These are phyloP conservation scores for Carnegiea gigantea DNA, from an alignment of 179 eudicot genomes.

Conservation along the genomic window DNA sequence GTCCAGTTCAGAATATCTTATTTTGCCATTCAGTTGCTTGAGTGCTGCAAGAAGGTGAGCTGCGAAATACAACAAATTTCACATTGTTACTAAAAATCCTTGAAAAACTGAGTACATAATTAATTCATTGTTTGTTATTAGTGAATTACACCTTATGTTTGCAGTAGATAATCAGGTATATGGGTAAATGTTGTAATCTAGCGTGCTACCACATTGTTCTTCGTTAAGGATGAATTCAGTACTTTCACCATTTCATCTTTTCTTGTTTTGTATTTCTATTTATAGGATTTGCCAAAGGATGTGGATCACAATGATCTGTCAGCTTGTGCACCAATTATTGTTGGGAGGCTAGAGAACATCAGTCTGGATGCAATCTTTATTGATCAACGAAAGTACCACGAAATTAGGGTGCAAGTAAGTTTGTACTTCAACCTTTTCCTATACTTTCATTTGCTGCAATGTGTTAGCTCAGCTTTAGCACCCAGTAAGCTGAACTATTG, in stretches of 20 bases:
- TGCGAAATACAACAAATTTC: constrained; percentile 3
- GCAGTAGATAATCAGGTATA: not conserved
- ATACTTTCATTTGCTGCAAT: not conserved
- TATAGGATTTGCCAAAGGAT: constrained; percentile 40
- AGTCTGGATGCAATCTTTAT: constrained; percentile 62
- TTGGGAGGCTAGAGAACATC: constrained; percentile 60
- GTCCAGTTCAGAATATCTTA: constrained; percentile 65
- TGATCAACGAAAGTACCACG: constrained; percentile 57
- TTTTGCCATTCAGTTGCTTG: constrained; percentile 63
- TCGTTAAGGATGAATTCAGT: not conserved
- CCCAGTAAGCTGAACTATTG: not conserved
- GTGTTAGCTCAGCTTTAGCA: not conserved
- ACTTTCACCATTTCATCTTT: not conserved
- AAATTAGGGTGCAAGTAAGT: constrained; percentile 67
- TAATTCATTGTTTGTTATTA: not conserved
- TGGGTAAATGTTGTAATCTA: not conserved
- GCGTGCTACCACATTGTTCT: not conserved
- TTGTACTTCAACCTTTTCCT: not conserved
- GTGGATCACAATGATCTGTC: constrained; percentile 39
- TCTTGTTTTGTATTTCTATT: not conserved
- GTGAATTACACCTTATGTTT: not conserved
- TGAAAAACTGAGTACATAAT: not conserved
- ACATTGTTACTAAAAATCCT: not conserved
- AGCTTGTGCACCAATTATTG: constrained; percentile 45
- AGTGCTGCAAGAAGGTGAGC: constrained; percentile 61